Conservation (phyloP, 345 rosid genomes). For the Eucalyptus microcorys region DNA sequence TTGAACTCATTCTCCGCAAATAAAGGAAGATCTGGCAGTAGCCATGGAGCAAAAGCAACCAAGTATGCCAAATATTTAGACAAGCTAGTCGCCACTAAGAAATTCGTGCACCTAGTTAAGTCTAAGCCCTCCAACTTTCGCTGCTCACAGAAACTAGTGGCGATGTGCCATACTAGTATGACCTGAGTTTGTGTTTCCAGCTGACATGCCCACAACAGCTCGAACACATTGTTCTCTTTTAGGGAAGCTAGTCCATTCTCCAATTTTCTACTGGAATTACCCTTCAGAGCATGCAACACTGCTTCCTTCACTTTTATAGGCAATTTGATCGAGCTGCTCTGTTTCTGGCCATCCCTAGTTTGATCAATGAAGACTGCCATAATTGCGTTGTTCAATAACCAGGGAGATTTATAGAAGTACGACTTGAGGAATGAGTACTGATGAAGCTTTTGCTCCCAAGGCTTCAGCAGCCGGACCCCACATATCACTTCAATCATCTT, state of each 20-base stretch:
- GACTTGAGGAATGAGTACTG: too few species aligned
- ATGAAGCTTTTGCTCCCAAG: too few species aligned
- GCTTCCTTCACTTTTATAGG: background rate
- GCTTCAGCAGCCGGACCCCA: too few species aligned
- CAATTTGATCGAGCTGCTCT: background rate
- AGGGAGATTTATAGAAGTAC: accelerated
- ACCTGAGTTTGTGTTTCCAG: background rate
- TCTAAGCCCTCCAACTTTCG: too few species aligned
- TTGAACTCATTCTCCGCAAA: background rate
- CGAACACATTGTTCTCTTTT: background rate
- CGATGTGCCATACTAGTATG: background rate
- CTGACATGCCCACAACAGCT: background rate
- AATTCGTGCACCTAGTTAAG: too few species aligned
- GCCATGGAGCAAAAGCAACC: background rate
- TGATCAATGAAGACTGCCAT: too few species aligned
- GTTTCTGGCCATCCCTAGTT: too few species aligned
- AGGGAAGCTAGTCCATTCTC: background rate
- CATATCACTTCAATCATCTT: too few species aligned
- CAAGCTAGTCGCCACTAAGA: background rate
- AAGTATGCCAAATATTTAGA: background rate
- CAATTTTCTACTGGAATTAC: background rate
- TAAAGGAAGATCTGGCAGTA: background rate
- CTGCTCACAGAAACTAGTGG: background rate
- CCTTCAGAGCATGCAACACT: background rate
- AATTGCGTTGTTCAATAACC: too few species aligned